phyloP scores from a whole-genome alignment of 2,329 filamentous ascomycete genomes.

The Lachnellula occidentalis region DNA sequence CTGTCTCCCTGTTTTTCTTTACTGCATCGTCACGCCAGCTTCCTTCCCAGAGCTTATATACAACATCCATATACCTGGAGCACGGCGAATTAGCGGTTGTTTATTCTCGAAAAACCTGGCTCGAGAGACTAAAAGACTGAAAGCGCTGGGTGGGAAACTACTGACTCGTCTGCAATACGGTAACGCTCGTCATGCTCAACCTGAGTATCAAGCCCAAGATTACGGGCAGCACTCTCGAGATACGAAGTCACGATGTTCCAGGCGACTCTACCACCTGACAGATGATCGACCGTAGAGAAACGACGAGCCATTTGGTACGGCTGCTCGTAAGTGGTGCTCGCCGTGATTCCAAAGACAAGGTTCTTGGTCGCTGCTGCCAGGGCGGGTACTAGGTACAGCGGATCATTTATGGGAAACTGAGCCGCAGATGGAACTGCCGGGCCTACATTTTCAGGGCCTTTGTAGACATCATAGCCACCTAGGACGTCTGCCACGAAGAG shows the following conservation, averaged over 20 bases:
- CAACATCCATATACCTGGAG: slow-evolving; percentile 48
- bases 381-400: slow-evolving; percentile 55
- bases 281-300: slow-evolving; percentile 8
- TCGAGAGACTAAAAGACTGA: too few species aligned
- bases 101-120: too few species aligned
- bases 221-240: slow-evolving; percentile 58
- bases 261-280: not conserved
- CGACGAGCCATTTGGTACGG: slow-evolving; percentile 19
- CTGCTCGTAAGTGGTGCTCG: slow-evolving; percentile 60
- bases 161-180: slow-evolving; percentile 49
- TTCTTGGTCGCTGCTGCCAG: slow-evolving; percentile 64
- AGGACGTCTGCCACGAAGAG: slow-evolving; percentile 65
- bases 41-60: slow-evolving; percentile 41
- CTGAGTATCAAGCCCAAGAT: slow-evolving; percentile 52
- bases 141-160: too few species aligned
- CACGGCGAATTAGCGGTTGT: too few species aligned
- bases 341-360: slow-evolving; percentile 64
- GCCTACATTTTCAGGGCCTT: slow-evolving; percentile 52
- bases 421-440: slow-evolving; percentile 57
- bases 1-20: slow-evolving; percentile 54
- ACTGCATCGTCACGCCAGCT: slow-evolving; percentile 43
- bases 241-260: slow-evolving; percentile 53
- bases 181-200: slow-evolving; percentile 61
- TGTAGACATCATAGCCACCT: slow-evolving; percentile 65
- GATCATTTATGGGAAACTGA: slow-evolving; percentile 69